These are phyloP conservation scores for Eutrema salsugineum DNA, from an alignment of 441 rosid species.

Conservation along the genomic window DNA sequence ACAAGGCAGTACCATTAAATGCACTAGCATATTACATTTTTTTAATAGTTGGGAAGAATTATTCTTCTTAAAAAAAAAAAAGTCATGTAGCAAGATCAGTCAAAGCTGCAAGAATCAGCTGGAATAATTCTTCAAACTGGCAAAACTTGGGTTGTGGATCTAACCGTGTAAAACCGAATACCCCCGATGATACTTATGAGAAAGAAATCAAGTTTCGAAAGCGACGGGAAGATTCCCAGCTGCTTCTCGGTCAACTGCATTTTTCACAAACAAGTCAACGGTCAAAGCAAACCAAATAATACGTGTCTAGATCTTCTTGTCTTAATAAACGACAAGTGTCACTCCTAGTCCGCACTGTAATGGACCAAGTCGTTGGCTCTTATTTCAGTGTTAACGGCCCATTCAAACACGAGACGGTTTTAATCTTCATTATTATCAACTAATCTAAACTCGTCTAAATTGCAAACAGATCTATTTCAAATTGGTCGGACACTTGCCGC, in stretches of 20 bases:
- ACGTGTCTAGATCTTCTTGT: slow-evolving; percentile 10
- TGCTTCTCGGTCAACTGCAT: not conserved
- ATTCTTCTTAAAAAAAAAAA: not conserved
- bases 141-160: not conserved
- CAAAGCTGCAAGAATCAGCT: not conserved
- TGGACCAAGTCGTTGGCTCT: slow-evolving; percentile 20
- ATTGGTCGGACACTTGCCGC: not conserved
- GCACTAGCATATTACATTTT: not conserved
- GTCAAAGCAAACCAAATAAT: slow-evolving; percentile 23
- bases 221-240: slow-evolving; percentile 1
- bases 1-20: not conserved
- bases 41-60: not conserved
- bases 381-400: slow-evolving; percentile 2
- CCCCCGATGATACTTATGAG: not conserved
- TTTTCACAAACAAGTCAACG: slow-evolving; percentile 15
- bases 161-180: not conserved
- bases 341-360: not conserved
- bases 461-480: not conserved
- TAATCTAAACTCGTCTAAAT: not conserved
- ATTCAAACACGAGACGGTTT: not conserved
- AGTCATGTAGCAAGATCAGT: not conserved
- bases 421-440: not conserved
- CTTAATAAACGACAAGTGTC: slow-evolving; percentile 2
- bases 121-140: not conserved
- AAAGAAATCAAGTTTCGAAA: not conserved